Conservation (phyloP, 140 eudicot species). For the Bidens hawaiensis region DNA sequence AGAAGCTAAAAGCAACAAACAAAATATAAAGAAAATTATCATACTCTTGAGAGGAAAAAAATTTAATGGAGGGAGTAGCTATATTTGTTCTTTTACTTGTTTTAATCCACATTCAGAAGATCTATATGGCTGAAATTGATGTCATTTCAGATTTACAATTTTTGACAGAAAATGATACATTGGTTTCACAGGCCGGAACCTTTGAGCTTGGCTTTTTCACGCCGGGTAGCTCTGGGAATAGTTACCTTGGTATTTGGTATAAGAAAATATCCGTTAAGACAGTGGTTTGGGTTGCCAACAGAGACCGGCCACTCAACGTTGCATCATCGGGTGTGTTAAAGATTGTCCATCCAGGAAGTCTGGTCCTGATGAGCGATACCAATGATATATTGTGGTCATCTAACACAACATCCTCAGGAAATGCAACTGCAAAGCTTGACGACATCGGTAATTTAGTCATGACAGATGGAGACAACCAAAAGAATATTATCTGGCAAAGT, state of each 20-base stretch:
- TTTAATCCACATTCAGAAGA: background rate
- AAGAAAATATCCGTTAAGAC: background rate
- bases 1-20: too few relatives aligned
- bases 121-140: background rate
- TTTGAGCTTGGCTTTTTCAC: constrained; percentile 32
- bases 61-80: background rate
- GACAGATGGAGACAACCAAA: background rate
- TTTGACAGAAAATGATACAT: constrained; percentile 8
- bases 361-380: constrained; percentile 2
- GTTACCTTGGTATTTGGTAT: constrained; percentile 14
- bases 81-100: constrained; percentile 3
- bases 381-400: constrained; percentile 5
- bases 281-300: constrained; percentile 17
- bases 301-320: constrained; percentile 4
- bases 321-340: constrained; percentile 12
- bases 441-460: constrained; percentile 29
- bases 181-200: constrained; percentile 16
- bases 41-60: background rate
- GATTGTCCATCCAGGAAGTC: constrained; percentile 18
- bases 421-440: constrained; percentile 19
- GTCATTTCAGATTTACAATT: background rate
- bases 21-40: too few relatives aligned
- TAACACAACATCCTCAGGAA: constrained; percentile 14
- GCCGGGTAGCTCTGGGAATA: constrained; percentile 1
- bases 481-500: constrained; percentile 33